A percentile compares a stretch with the other conserved stretches of the same genome.
Conservation (phyloP, 345 rosid species). For the Heritiera fomes region DNA sequence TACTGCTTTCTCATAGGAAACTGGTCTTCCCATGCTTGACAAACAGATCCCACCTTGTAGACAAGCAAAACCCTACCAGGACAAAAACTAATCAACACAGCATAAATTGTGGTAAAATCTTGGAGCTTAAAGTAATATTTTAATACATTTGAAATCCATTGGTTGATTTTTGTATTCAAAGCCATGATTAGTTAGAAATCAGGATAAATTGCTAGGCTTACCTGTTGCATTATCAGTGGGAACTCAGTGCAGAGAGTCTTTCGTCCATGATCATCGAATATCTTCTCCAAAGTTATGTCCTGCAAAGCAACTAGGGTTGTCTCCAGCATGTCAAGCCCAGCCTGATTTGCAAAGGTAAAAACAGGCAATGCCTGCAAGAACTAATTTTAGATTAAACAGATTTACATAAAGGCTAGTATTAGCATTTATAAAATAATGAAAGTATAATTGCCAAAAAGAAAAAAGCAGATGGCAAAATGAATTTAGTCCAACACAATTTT, state of each 20-base stretch:
- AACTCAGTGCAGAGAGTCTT: constrained; percentile 90
- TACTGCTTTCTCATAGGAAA: constrained; percentile 93
- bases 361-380: constrained; percentile 78
- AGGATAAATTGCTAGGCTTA: constrained; percentile 5
- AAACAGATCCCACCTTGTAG: constrained; percentile 93
- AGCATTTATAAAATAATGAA: not conserved
- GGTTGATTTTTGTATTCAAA: not conserved
- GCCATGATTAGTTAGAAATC: not conserved
- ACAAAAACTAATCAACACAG: constrained; percentile 11
- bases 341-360: constrained; percentile 95
- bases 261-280: constrained; percentile 90
- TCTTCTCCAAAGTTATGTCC: constrained; percentile 91
- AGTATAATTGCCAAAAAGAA: not conserved
- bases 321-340: constrained; percentile 96
- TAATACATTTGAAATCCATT: not conserved
- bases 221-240: constrained; percentile 99
- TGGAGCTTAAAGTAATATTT: not conserved
- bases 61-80: constrained; percentile 79
- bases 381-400: constrained; percentile 17
- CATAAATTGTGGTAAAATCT: not conserved
- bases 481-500: not conserved
- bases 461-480: not conserved
- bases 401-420: not conserved
- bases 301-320: constrained; percentile 92
- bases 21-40: constrained; percentile 99